Evolutionary conservation across 306 rosid species (phyloP).

Genomic region (Sesbania bispinosa): DNA sequence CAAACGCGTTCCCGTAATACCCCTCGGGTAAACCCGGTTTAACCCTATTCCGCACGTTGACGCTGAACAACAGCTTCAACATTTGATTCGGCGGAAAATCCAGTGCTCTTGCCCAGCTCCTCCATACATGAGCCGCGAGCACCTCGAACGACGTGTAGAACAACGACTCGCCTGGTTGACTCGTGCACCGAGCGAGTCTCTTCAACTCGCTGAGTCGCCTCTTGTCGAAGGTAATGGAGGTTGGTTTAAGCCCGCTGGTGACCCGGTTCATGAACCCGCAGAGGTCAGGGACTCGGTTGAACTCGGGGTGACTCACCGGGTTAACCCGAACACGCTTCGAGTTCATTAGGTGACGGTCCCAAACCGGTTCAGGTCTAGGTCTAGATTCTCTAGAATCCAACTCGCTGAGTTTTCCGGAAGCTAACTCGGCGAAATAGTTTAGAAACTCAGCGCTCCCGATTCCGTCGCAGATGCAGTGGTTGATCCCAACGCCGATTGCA

Average conservation of each 20-base stretch:
- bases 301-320: conserved; percentile 36
- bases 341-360: conserved; percentile 75
- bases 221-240: conserved; percentile 43
- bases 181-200: conserved; percentile 29
- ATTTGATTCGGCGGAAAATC: conserved; percentile 60
- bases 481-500: conserved; percentile 69
- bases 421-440: conserved; percentile 55
- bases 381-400: too few relatives aligned
- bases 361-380: conserved; percentile 38
- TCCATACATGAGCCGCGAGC: conserved; percentile 80
- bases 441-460: conserved; percentile 77
- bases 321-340: not conserved
- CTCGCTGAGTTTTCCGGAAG: conserved; percentile 29
- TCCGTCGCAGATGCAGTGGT: conserved; percentile 77
- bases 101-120: conserved; percentile 84
- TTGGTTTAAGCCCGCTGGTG: conserved; percentile 50
- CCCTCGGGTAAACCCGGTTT: conserved; percentile 70
- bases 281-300: conserved; percentile 57
- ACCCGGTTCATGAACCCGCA: conserved; percentile 63
- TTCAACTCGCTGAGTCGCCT: conserved; percentile 39
- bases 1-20: conserved; percentile 85
- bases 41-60: conserved; percentile 67
- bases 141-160: conserved; percentile 79
- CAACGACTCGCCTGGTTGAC: conserved; percentile 20
- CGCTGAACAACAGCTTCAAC: conserved; percentile 64